Base-by-base conservation (phyloP, 2,329 filamentous ascomycete genomes). In the Fusarium sororula region DNA sequence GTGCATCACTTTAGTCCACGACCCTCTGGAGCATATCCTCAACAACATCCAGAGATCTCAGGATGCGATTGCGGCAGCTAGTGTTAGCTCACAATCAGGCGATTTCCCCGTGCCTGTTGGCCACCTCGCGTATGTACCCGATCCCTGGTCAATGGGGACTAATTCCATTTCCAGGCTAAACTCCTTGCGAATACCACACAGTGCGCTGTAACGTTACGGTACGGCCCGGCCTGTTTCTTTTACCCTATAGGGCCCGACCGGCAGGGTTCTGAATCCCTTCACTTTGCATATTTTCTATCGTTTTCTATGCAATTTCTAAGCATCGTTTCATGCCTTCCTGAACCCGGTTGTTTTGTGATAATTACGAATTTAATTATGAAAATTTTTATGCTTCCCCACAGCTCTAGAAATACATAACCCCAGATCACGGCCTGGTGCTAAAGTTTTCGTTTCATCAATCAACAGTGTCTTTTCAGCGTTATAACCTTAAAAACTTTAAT, bases 371-470 rank as follows among this genome's bases (percentile, higher is more conserved):
- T 4, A 7, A 15, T 4, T 28, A 26, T 6, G 0, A 22, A 47
- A 47, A 35, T 0, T 22, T 26, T 57, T 28, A 22, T 9, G 7
- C 22, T 51, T 51, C 48, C 10, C 48, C 24, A 57, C 38, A 44
- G 18, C 22, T 1, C 18, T 6, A 45, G 37, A 22, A 30, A n/a
- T 26, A 44, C 20, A 24, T 57, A 57, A 35, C 7, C 15, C 18
- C 30, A 26, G 20, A 17, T 17, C 14, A 3, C 10, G 10, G 0
- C 26, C 18, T n/a, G 12, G 4, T 0, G 22, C 5, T n/a, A 1
- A 4, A 2, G 1, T 4, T 9, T 1, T 6, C 1, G 1, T 22
- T 7, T 8, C 12, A 4, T 9, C 5, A 0, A 10, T 28, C 12
- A 48, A 2, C 3, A 20, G 2, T 24, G 12, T 24, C 20, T 13